Evolutionary conservation across 495 filamentous ascomycete species (phyloP).

Genomic region (Parathielavia hyrcaniae): DNA sequence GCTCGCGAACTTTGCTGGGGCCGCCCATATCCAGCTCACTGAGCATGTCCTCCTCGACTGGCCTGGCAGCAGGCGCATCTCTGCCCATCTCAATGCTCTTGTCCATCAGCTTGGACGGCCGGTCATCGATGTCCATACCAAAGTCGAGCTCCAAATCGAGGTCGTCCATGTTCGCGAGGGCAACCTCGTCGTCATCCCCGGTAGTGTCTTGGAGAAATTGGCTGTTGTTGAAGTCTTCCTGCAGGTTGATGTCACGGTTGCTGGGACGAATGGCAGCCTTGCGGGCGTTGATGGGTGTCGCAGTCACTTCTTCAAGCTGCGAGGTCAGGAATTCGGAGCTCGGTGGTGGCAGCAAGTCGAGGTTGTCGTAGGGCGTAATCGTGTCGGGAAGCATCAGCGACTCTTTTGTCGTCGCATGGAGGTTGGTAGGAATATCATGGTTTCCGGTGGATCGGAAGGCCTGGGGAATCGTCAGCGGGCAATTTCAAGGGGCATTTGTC

Average conservation of each 20-base stretch:
- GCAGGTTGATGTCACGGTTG: conserved; percentile 58
- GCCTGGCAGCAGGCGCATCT: conserved; percentile 62
- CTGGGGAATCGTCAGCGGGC: conserved; percentile 44
- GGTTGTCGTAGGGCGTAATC: conserved; percentile 81
- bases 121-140: conserved; percentile 49
- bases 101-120: conserved; percentile 39
- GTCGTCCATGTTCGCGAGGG: conserved; percentile 49
- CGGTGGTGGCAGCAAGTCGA: conserved; percentile 57
- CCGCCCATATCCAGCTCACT: conserved; percentile 54
- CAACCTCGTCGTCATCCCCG: conserved; percentile 48
- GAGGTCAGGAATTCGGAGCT: conserved; percentile 69
- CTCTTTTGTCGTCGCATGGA: conserved; percentile 56
- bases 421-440: conserved; percentile 67
- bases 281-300: conserved; percentile 43
- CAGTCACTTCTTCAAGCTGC: conserved; percentile 52
- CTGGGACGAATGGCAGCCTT: conserved; percentile 46
- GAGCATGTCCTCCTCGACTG: conserved; percentile 65
- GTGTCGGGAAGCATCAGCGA: conserved; percentile 77
- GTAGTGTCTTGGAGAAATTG: conserved; percentile 63
- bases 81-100: conserved; percentile 79
- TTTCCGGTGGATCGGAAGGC: conserved; percentile 73
- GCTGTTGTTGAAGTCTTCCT: conserved; percentile 55
- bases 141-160: conserved; percentile 55
- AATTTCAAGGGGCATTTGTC: neutral
- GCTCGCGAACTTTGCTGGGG: conserved; percentile 43